Conservation (phyloP, 140 eudicot species). For the Bidens hawaiensis region DNA sequence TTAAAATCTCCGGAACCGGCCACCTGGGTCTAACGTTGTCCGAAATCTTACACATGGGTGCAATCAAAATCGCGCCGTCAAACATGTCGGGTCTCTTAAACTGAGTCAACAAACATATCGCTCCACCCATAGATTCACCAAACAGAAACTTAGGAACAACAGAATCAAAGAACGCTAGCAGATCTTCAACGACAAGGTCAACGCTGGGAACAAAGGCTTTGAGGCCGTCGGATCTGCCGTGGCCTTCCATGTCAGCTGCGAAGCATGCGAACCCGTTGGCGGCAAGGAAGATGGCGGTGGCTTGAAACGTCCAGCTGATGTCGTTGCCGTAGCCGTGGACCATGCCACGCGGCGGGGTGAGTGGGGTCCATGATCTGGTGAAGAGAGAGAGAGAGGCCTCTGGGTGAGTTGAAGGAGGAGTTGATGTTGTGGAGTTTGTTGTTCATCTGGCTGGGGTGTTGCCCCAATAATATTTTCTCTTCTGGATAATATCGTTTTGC, state of each 20-base stretch:
- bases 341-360: conserved; percentile 67
- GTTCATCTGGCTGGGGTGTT: conserved; percentile 67
- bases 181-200: conserved; percentile 57
- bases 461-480: conserved; percentile 63
- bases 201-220: conserved; percentile 72
- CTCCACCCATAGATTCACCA: conserved; percentile 97
- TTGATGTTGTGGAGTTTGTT: conserved; percentile 52
- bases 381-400: conserved; percentile 70
- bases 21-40: conserved; percentile 68
- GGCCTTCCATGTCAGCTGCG: conserved; percentile 78
- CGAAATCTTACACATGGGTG: conserved; percentile 86
- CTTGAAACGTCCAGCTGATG: conserved; percentile 85
- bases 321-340: conserved; percentile 96
- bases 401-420: conserved; percentile 55
- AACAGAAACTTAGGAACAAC: conserved; percentile 48
- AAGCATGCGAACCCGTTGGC: conserved; percentile 73
- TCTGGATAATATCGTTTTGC: conserved; percentile 17
- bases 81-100: conserved; percentile 28
- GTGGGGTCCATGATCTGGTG: conserved; percentile 83
- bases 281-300: conserved; percentile 83
- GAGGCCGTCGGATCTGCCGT: conserved; percentile 81
- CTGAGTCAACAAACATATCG: conserved; percentile 58
- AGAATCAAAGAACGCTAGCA: conserved; percentile 38
- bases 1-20: conserved; percentile 84
- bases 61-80: conserved; percentile 64